Base-by-base conservation (phyloP, 805 yeast species). In the Kazachstania bromeliacearum region DNA sequence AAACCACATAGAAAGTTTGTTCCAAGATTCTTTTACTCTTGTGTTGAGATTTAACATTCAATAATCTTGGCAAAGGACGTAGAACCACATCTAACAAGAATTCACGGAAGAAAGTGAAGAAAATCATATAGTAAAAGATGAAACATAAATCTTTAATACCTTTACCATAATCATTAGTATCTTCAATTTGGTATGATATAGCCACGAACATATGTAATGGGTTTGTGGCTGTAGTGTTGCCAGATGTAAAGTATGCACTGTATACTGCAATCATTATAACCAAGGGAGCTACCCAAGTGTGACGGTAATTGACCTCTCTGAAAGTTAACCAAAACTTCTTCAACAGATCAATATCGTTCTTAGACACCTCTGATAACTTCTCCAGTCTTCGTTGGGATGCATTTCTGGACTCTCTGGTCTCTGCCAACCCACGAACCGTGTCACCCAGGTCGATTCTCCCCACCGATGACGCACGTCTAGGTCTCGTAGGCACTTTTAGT, bases 91-190 rank as follows among this genome's bases (percentile, higher is more conserved):
- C 87, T 97, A 92, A 85, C 46, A 75, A 53, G 54, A 92, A 89
- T 60, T 92, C 98, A 51, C 98, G 75, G 44, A 75, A 66, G 55
- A 89, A 92, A 0, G 96, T 82, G 71, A 92, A 88, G 49, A 87
- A 77, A 27, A 92, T 60, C 71, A 89, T 82, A 63, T 84, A 79
- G 57, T 75, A 85, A 13, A 68, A 67, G 12, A 89, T 84, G 63
- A 88, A 92, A 17, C 70, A 69, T 46, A 87, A 71, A 62, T 92
- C 98, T 50, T 77, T 75, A 33, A 55, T 64, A 37, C 98, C 98
- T 61, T 92, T 92, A 21, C 84, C 96, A 56, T 88, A 92, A 52
- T 63, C 31, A 36, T 76, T 71, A 1, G 83, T 68, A 19, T 72
- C 77, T 14, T 67, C 73, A 30, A 78, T 67, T 33, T 67, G 66